phyloP scores from a whole-genome alignment of 305 asterid species.

The Withania somnifera region DNA sequence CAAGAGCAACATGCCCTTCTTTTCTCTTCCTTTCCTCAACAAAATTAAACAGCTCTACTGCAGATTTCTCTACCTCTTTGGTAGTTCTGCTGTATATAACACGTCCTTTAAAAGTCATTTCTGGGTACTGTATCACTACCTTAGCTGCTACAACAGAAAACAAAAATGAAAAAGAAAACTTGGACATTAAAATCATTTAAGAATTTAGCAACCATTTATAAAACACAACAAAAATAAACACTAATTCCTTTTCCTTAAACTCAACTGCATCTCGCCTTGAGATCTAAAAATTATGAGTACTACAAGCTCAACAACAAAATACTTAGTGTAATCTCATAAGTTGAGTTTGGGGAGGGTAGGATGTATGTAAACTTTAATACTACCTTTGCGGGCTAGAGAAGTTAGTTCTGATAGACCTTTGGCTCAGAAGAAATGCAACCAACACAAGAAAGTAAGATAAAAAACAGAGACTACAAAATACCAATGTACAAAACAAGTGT shows the following conservation, averaged over 20 bases:
- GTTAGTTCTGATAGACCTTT: no score
- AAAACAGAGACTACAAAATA: no score
- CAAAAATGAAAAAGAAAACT: not conserved
- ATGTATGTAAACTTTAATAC: no score
- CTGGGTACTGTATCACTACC: constrained; percentile 19
- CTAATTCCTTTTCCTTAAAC: not conserved
- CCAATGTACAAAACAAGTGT: no score
- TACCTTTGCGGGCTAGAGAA: no score
- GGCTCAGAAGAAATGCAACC: no score
- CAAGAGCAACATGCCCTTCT: constrained; percentile 55
- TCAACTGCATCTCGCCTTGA: not conserved
- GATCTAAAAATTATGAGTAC: not conserved
- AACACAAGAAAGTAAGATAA: no score
- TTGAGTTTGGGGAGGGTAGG: no score
- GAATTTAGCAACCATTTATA: not conserved
- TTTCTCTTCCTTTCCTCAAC: constrained; percentile 47
- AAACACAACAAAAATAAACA: not conserved
- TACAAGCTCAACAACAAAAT: no score
- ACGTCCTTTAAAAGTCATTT: constrained; percentile 54
- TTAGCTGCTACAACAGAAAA: constrained; percentile 4
- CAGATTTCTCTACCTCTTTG: constrained; percentile 75
- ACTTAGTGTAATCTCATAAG: no score
- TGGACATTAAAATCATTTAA: not conserved
- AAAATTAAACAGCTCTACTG: constrained; percentile 59
- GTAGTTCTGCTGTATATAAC: constrained; percentile 58